Evolutionary conservation across 139 green algal species (phyloP), one percentile per base, ranked within the genome.

Genomic region (Chlamydomonas sp.): DNA sequence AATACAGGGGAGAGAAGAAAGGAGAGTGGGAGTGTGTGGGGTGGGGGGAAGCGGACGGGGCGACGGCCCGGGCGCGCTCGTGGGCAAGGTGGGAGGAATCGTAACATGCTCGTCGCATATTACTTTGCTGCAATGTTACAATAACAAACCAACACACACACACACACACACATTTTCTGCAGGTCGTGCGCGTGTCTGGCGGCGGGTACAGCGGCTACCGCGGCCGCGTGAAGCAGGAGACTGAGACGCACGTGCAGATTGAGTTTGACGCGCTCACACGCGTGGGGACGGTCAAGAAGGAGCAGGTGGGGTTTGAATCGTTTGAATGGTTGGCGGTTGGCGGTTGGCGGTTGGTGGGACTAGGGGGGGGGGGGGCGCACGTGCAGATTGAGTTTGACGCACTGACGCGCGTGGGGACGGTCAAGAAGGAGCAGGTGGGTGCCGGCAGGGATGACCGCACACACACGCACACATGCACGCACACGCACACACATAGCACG

Each of bases 231-330:
- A 83, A 91, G 62, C 81, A 85, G n/a, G 86, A 89, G 58, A 95
- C 88, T 3, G 81, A 76, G 26, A 92, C 88, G 20, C 87, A 92
- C 47, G 78, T 58, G 22, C 80, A 82, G 73, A 36, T 91, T 33
- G 91, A 97, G 88, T 74, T 97, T 63, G 90, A 97, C 63, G 94
- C 91, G 2, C 84, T 92, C 80, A 89, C 86, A 70, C 85, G 85
- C 48, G 85, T 83, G 2, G 85, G 96, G 0, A 96, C 84, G 4
- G 83, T 96, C 3, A 65, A 70, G 43, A 79, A 78, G 38, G 48
- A 70, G 5, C 58, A 81, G 37, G 74, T 92, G 31, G 28, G 48
- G 60, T 24, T 70, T 35, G 54, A 28, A 16, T 63, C n/a, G 13
- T 28, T 6, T 58, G 5, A 49, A 64, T 30, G 49, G 24, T 5